Percentiles rank a stretch among this genome's conserved stretches.
These are phyloP conservation scores for Penicillium verhagenii DNA, from an alignment of 495 filamentous ascomycete genomes.

Conservation along the genomic window DNA sequence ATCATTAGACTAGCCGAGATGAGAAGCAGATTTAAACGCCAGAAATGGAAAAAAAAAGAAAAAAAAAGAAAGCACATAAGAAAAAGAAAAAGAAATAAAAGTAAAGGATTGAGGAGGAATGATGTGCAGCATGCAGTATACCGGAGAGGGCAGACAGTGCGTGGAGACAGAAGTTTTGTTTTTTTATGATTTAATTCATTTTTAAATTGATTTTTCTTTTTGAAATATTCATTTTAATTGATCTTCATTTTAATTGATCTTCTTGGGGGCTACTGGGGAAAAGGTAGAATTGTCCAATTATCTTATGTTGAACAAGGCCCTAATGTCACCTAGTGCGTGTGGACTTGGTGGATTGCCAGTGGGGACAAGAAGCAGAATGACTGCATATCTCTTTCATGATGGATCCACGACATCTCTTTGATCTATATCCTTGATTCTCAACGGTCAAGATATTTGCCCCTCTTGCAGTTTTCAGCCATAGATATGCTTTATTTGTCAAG, in stretches of 20 bases:
- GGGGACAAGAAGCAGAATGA: background rate
- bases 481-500: background rate
- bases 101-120: conserved; percentile 19
- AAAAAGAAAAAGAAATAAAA: conserved; percentile 7
- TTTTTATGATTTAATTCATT: background rate
- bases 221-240: no score
- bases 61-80: conserved; percentile 1
- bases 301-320: background rate
- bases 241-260: no score
- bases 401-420: background rate
- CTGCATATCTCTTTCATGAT: background rate
- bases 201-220: background rate
- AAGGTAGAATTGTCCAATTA: background rate
- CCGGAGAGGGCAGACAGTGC: conserved; percentile 18
- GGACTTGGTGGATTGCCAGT: no score
- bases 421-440: background rate
- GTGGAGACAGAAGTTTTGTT: conserved; percentile 3
- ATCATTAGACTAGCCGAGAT: conserved; percentile 15
- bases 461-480: background rate
- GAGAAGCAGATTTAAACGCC: conserved; percentile 10
- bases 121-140: conserved; percentile 38
- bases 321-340: background rate
- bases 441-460: conserved; percentile 7
- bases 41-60: conserved; percentile 4
- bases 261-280: background rate